Evolutionary conservation across 2,329 filamentous ascomycete species (phyloP), one percentile per base, ranked within the genome.

Genomic region (Fusarium dlaminii): DNA sequence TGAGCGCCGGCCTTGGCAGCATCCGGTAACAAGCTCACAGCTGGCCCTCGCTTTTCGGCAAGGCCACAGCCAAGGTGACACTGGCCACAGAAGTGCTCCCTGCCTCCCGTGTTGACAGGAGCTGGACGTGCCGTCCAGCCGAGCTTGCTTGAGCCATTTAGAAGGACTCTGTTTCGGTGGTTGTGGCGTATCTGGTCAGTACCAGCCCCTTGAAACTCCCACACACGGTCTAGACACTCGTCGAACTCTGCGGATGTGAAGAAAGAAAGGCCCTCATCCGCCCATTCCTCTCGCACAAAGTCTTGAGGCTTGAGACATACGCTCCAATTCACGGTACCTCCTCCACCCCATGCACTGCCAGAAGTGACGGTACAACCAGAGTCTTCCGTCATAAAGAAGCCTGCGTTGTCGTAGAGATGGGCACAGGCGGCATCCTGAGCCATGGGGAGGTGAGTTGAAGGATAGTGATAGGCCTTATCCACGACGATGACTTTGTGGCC

Each of bases 271-370:
- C 91, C 91, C 22, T 83, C 78, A 57, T 89, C 85, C 1, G 93
- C 91, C 95, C 96, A 98, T 82, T 98, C 94, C 74, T 90, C 86
- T 8, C 95, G 90, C 3, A 98, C 93, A 73, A 87, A 93, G 32
- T 89, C 90, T 79, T 96, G 94, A 0, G 94, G 93, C 75, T 87
- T 86, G 58, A 91, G 83, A 57, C 84, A 85, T 14, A 89, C 89
- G 77, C 87, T 93, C 95, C 95, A 98, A 82, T 98, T 98, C 76
- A 98, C 83, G 0, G 94, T 94, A 11, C 95, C 95, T 63, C 95
- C 95, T 46, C 95, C 95, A 36, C 95, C 95, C 90, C 93, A 97
- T 37, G 89, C 89, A 63, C 90, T 89, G 4, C 93, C 95, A 0
- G 92, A 89, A 6, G 93, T 80, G 18, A 96, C 81, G 22, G 84